A percentile compares a stretch with the other conserved stretches of the same genome.
These are phyloP conservation scores for Parasitella parasitica DNA, from an alignment of 371 early-diverging fungal genomes.

Conservation along the genomic window DNA sequence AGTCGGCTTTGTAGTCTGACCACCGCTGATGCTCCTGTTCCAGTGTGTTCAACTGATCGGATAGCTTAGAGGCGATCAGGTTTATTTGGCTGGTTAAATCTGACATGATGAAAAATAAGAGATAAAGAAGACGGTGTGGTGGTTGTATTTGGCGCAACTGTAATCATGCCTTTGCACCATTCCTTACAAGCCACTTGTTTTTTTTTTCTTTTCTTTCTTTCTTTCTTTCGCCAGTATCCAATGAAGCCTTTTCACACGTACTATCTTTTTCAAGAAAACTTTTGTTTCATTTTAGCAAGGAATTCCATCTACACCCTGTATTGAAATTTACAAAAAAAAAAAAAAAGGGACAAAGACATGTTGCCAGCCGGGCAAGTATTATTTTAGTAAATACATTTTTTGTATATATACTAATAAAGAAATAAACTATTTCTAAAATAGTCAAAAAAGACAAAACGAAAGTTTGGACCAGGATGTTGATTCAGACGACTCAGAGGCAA, in stretches of 20 bases:
- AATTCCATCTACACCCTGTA: neutral
- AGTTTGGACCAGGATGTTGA: conserved; percentile 28
- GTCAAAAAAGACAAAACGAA: conserved; percentile 24
- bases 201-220: conserved; percentile 4
- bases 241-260: neutral
- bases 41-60: conserved; percentile 9
- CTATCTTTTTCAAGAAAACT: neutral
- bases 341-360: conserved; percentile 2
- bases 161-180: neutral
- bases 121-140: neutral
- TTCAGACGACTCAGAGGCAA: conserved; percentile 46
- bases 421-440: conserved; percentile 3
- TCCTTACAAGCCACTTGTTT: neutral
- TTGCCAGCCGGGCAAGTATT: conserved; percentile 11
- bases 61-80: conserved; percentile 11
- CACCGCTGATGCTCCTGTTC: conserved; percentile 25
- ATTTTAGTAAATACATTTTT: neutral
- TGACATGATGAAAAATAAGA: neutral
- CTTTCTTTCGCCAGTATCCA: neutral
- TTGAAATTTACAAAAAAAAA: neutral
- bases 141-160: neutral
- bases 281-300: neutral
- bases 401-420: neutral
- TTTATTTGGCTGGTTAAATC: conserved; percentile 15
- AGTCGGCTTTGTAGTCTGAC: conserved; percentile 53